Base-by-base conservation (phyloP, 176 grass and related monocot genomes). In the Areca catechu region DNA sequence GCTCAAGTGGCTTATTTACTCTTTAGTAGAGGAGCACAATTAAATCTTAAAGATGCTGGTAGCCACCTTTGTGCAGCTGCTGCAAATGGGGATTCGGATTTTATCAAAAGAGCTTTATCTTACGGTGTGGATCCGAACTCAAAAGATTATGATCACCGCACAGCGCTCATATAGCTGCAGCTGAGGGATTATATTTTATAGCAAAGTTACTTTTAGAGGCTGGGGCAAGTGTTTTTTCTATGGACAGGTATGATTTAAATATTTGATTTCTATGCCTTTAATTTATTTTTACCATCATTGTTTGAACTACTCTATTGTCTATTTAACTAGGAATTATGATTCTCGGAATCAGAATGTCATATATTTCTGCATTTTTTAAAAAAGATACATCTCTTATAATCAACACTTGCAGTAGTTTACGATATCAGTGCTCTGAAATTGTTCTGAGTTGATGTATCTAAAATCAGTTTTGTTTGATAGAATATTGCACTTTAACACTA, bases 101-200 rank as follows among this genome's bases (percentile, higher is more conserved):
- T 98, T 64, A 71, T 98, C 15, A 77, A 71, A 47, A 59, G 84
- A 17, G 69, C 77, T 37, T 75, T 98, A 16, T 65, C 81, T 16
- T 93, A 78, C 18, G 94, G 84, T 22, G 73, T 63, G 0, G 88
- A 98, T 63, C 79, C 88, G 0, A 83, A 93, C 72, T 78, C 79
- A 7, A 73, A 70, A 9, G 94, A 98, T 61, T 98, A 98, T 70
- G 94, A 98, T 66, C 88, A 81, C 22, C 83, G 94, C 22, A 85
- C 79, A 1, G 84, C 94, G 5, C 94, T 98, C 94, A 98, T 81
- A 82, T 93, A 66, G 94, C 94, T 10, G 79, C 94, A 17, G 81
- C 84, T 20, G 81, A 80, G 34, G 94, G 94, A 48, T 60, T 89
- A 62, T 93, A 89, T 74, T 73, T 83, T 21, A 83, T 89, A 56